Base-by-base conservation (phyloP, 2,329 filamentous ascomycete species). In the Phyllosticta citrichinensis region DNA sequence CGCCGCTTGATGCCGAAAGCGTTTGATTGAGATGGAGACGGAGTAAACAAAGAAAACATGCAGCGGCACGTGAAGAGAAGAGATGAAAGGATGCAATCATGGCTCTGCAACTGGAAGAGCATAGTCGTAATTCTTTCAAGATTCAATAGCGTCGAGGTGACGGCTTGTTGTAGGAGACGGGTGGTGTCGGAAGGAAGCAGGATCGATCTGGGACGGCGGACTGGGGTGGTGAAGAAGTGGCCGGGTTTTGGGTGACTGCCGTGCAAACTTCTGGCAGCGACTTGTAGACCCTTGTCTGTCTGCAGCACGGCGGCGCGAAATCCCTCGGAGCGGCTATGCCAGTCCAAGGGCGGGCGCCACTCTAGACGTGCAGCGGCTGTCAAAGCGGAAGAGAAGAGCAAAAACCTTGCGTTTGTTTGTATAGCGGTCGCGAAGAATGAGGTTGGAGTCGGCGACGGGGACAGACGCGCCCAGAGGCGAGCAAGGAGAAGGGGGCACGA, bases 401-500 rank as follows among this genome's bases (percentile, higher is more conserved):
- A 47, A 47, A 47, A 47, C 40, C 40, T 47, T 47, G 40, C 40
- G 40, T 47, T 47, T 17, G 14, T 47, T 17, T 47, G 40, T 19
- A 47, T 47, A 47, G 11, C 1, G 5, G 40, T 5, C 6, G 40
- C 40, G 14, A 47, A 47, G 40, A 47, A 47, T 47, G 40, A n/a
- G n/a, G 40, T 47, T 47, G 40, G 40, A 47, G 40, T 22, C 22
- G 22, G 22, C 22, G 40, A n/a, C 40, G 17, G 27, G 17, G 40
- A 47, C 12, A 19, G 40, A 47, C 40, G 40, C 40, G 40, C 40
- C 40, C 40, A 47, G 40, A 47, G 40, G 17, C 58, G 58, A 52
- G 58, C 58, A 60, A 60, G 58, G 58, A 60, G 58, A 54, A 33
- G 40, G 40, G 17, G 40, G 53, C 58, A 54, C 58, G 58, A 60